Evolutionary conservation across 192 early-diverging fungal genomes (phyloP).

Genomic region (Coemansia sp.): DNA sequence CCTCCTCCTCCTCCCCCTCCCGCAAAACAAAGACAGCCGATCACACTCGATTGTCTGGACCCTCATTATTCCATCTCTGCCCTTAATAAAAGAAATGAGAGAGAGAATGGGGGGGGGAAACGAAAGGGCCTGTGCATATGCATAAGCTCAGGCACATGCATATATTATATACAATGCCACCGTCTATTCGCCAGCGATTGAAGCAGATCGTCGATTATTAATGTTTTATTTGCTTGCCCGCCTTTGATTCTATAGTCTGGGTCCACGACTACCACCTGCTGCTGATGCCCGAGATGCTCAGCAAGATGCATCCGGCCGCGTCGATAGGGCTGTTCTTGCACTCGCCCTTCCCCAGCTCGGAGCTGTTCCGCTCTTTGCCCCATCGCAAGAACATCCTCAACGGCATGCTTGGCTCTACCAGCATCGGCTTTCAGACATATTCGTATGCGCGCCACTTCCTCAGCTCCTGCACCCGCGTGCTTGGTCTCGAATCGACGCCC

Average conservation of each 20-base stretch:
- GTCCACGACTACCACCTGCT: constrained; percentile 96
- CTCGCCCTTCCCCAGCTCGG: constrained; percentile 93
- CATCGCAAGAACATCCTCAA: constrained; percentile 76
- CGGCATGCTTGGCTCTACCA: constrained; percentile 88
- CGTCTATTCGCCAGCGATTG: neutral
- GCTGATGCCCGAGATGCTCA: constrained; percentile 82
- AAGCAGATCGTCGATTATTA: neutral
- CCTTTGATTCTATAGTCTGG: constrained; percentile 55
- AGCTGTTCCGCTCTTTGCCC: constrained; percentile 87
- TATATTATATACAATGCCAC: neutral
- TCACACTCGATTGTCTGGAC: neutral
- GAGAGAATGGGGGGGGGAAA: too few relatives aligned
- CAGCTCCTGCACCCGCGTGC: constrained; percentile 87
- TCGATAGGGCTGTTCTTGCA: constrained; percentile 93
- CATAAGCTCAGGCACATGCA: neutral
- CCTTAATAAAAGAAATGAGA: too few relatives aligned
- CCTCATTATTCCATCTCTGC: neutral
- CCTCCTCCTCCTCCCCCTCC: too few relatives aligned
- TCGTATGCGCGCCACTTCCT: constrained; percentile 93
- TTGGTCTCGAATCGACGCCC: constrained; percentile 89
- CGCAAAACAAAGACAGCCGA: constrained; percentile 1
- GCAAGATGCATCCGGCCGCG: constrained; percentile 70
- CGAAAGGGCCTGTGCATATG: neutral
- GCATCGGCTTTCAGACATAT: constrained; percentile 97
- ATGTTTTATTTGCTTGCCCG: constrained; percentile 1